Evolutionary conservation across 305 asterid genomes (phyloP), one percentile per base, ranked within the genome.

Genomic region (Fraxinus paxiana): DNA sequence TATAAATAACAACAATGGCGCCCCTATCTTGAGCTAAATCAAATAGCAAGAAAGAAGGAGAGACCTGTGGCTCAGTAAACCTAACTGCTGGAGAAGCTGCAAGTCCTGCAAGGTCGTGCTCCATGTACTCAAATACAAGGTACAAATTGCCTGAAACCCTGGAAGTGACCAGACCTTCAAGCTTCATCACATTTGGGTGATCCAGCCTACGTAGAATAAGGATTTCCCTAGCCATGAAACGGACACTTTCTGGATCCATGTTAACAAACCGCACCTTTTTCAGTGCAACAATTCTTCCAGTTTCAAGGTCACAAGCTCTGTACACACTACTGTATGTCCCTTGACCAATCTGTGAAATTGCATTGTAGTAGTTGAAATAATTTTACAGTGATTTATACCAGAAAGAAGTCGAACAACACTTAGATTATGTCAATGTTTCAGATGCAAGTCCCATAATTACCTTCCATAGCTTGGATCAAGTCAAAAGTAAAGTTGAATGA

Each of bases 241-340:
- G 96, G 28, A 94, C 96, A 80, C 97, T 92, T 83, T 91, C 97
- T 83, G 98, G 97, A 83, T 92, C 98, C 97, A 92, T 89, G 88
- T 92, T 94, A 46, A 88, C 89, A 82, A 94, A 94, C 37, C 97
- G 91, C 84, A 94, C 97, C 86, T 94, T 92, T 87, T 94, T 94
- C 81, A 94, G 69, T 10, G 98, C 98, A 78, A 94, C 98, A 46
- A 89, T 79, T 84, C 90, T 91, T 75, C 90, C 92, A 28, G 92
- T 90, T 87, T 94, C 97, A 79, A 94, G 91, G 83, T 94, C 98
- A 83, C 90, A 93, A 35, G 98, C 97, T 88, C 95, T 88, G 87
- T 92, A 94, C 41, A 94, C 98, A 73, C 96, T 92, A 87, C 98
- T 94, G 83, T 94, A 94, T 78, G 98, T 94, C 80, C 98, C 98